A percentile compares a stretch with the other conserved stretches of the same genome.
These are phyloP conservation scores for Stachybotrys chlorohalonatus DNA, from an alignment of 2,329 filamentous ascomycete genomes.

Conservation along the genomic window DNA sequence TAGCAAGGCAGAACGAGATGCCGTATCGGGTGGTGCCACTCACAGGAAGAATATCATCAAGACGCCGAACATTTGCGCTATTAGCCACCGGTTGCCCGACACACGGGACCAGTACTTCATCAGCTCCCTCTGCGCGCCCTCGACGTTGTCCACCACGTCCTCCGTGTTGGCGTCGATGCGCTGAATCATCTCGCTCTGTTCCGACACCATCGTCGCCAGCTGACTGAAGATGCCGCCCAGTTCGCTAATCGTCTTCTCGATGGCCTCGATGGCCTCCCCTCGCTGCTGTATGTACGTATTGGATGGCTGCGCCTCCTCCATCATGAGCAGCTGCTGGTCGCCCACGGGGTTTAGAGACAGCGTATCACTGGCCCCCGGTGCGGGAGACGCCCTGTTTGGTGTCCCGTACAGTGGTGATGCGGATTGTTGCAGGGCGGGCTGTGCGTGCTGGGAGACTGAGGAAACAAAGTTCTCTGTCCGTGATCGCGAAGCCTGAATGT, in stretches of 20 bases:
- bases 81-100: conserved; percentile 89
- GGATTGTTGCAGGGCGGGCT: conserved; percentile 59
- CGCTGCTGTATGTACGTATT: conserved; percentile 90
- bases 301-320: conserved; percentile 82
- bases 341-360: conserved; percentile 74
- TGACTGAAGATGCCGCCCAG: conserved; percentile 88
- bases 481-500: conserved; percentile 88
- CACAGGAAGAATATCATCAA: conserved; percentile 86
- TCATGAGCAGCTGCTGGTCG: conserved; percentile 77
- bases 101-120: conserved; percentile 96
- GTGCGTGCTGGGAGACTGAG: conserved; percentile 70
- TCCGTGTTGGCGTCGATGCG: conserved; percentile 96
- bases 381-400: conserved; percentile 56
- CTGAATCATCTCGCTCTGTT: conserved; percentile 97
- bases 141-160: conserved; percentile 96
- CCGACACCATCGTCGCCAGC: conserved; percentile 90
- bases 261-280: conserved; percentile 92
- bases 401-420: conserved; percentile 83
- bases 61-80: conserved; percentile 72
- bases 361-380: conserved; percentile 60
- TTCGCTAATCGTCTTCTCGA: conserved; percentile 90
- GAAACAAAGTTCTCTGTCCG: conserved; percentile 96
- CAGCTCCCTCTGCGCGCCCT: conserved; percentile 87
- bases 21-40: conserved; percentile 16
- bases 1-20: neutral